Percentiles rank a stretch among this genome's conserved stretches.
Evolutionary conservation across 129 eudicot genomes (phyloP).

Genomic region (Helianthus annuus): DNA sequence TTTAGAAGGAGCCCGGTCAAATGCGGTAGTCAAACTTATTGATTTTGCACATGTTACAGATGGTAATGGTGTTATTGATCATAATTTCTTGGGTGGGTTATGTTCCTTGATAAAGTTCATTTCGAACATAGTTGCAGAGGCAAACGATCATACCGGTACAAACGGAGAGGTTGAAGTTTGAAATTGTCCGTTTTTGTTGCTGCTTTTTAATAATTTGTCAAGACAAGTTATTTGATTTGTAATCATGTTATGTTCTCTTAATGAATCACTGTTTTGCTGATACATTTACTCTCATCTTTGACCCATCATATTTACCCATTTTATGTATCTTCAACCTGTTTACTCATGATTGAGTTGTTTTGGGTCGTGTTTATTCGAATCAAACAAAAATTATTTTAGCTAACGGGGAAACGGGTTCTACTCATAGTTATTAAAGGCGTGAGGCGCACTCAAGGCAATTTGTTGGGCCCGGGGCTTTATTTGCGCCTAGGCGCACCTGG

Average conservation of each 20-base stretch:
- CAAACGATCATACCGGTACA: slow-evolving; percentile 16
- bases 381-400: no score
- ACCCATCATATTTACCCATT: neutral
- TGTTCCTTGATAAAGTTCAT: slow-evolving; percentile 87
- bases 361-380: no score
- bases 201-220: slow-evolving; percentile 17
- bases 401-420: no score
- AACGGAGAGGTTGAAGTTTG: slow-evolving; percentile 28
- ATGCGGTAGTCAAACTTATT: slow-evolving; percentile 62
- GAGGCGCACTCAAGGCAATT: no score
- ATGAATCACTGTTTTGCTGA: slow-evolving; percentile 15
- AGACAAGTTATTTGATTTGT: slow-evolving; percentile 20
- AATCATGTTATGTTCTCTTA: slow-evolving; percentile 3
- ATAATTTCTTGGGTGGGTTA: slow-evolving; percentile 91
- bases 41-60: slow-evolving; percentile 87
- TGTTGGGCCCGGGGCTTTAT: no score
- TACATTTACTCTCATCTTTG: slow-evolving; percentile 12
- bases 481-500: no score
- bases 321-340: neutral
- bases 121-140: slow-evolving; percentile 46
- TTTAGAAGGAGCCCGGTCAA: slow-evolving; percentile 38
- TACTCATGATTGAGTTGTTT: no score
- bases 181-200: slow-evolving; percentile 1
- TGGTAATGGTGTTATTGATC: slow-evolving; percentile 78
- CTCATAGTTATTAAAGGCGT: no score